Percentiles rank a stretch among this genome's conserved stretches.
phyloP scores from a whole-genome alignment of 73 alveolate species.

The Chromera velia region DNA sequence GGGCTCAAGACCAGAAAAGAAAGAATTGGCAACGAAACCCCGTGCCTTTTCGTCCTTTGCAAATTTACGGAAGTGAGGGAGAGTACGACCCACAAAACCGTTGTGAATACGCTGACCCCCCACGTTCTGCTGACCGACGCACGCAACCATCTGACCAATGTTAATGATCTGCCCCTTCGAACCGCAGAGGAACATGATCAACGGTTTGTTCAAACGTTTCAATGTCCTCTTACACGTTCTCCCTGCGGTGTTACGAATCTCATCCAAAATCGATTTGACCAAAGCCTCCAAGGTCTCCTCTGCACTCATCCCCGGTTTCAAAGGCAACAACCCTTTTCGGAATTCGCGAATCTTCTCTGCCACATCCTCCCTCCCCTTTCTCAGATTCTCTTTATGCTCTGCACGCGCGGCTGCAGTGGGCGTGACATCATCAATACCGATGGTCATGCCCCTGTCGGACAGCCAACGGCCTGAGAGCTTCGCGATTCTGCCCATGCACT shows the following conservation, averaged over 20 bases:
- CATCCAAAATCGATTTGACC: background rate
- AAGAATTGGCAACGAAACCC: constrained; percentile 90
- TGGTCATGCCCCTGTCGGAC: constrained; percentile 88
- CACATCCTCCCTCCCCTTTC: no score
- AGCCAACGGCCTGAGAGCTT: constrained; percentile 94
- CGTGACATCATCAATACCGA: constrained; percentile 92
- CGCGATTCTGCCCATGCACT: constrained; percentile 91
- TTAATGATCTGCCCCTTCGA: constrained; percentile 92
- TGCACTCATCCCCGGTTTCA: constrained; percentile 83
- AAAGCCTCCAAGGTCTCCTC: constrained; percentile 76
- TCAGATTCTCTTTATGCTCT: no score
- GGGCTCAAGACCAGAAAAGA: constrained; percentile 92
- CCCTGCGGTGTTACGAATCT: background rate
- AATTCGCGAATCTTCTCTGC: no score
- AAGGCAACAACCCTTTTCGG: constrained; percentile 58
- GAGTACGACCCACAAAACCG: constrained; percentile 87
- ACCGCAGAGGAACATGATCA: constrained; percentile 93
- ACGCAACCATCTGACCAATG: constrained; percentile 95
- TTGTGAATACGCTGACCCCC: constrained; percentile 77
- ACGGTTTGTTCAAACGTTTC: constrained; percentile 72
- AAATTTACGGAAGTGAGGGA: constrained; percentile 84
- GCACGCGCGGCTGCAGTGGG: constrained; percentile 52
- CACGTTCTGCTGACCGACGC: constrained; percentile 92
- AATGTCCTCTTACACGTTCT: constrained; percentile 6
- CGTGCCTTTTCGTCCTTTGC: constrained; percentile 79